Conservation (phyloP, 345 rosid genomes). For the Eucalyptus albens region DNA sequence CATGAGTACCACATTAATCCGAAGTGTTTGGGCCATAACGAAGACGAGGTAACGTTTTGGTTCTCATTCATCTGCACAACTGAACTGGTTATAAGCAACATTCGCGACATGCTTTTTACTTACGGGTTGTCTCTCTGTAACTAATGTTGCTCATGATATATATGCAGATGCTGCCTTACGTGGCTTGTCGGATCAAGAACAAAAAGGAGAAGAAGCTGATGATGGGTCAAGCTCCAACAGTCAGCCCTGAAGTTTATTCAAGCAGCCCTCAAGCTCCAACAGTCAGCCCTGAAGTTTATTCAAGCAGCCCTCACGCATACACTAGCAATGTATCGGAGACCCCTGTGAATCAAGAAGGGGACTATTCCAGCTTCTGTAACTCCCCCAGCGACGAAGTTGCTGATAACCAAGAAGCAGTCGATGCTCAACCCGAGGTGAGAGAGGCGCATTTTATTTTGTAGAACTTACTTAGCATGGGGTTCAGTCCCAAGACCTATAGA, state of each 20-base stretch:
- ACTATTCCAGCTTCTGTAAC: background rate
- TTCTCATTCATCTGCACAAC: background rate
- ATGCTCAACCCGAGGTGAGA: background rate
- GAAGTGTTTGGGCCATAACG: background rate
- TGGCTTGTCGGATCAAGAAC: background rate
- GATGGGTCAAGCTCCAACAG: background rate
- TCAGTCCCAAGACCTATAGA: background rate
- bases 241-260: background rate
- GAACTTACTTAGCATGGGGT: background rate
- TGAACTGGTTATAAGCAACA: background rate
- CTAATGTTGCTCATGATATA: background rate
- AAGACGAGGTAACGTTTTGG: background rate
- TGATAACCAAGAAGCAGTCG: background rate
- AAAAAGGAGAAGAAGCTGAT: background rate
- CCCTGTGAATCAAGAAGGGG: background rate
- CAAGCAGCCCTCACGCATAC: background rate
- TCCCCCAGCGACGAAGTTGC: background rate
- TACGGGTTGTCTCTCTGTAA: background rate
- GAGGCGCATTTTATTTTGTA: background rate
- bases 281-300: background rate
- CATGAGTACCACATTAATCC: slow-evolving; percentile 10
- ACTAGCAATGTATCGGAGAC: background rate
- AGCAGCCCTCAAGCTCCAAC: background rate
- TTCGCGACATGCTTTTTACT: background rate
- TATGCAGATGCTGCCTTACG: background rate